phyloP scores from a whole-genome alignment of 805 yeast genomes.

The Kuraishia borneana region DNA sequence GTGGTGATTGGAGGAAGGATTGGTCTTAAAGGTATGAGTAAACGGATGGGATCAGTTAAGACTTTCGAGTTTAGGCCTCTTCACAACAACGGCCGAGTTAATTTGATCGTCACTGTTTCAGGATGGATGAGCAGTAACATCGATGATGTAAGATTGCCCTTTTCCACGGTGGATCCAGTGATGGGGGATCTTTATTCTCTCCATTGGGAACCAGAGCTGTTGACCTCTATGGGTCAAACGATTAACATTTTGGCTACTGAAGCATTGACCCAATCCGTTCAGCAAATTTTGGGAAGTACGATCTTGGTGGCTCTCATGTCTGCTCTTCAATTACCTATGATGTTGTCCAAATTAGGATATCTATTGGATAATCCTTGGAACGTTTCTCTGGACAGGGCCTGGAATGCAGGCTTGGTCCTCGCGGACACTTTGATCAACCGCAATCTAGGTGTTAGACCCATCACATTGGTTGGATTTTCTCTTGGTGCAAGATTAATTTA shows the following conservation, averaged over 20 bases:
- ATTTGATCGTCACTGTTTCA: constrained; percentile 76
- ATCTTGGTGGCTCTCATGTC: constrained; percentile 84
- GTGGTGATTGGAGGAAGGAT: constrained; percentile 85
- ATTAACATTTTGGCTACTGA: constrained; percentile 89
- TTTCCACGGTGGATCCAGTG: constrained; percentile 92
- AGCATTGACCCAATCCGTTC: constrained; percentile 84
- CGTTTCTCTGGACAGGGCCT: constrained; percentile 91
- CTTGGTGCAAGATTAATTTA: constrained; percentile 87
- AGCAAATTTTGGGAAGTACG: constrained; percentile 90
- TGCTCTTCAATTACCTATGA: constrained; percentile 88
- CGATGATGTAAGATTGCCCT: constrained; percentile 95
- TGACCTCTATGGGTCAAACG: constrained; percentile 92
- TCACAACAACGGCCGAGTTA: constrained; percentile 83
- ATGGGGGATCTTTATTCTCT: constrained; percentile 94
- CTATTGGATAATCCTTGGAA: constrained; percentile 96
- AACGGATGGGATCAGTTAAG: constrained; percentile 82
- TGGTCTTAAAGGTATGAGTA: constrained; percentile 75
- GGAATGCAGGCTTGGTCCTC: constrained; percentile 86
- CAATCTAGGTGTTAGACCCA: constrained; percentile 85
- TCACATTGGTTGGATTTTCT: constrained; percentile 87
- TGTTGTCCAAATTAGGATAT: constrained; percentile 78
- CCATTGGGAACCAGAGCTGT: constrained; percentile 97
- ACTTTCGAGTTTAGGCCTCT: constrained; percentile 92
- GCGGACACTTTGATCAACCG: constrained; percentile 87
- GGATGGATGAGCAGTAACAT: constrained; percentile 97